phyloP scores from a whole-genome alignment of 176 grass and related monocot genomes.

The Carex parvula region DNA sequence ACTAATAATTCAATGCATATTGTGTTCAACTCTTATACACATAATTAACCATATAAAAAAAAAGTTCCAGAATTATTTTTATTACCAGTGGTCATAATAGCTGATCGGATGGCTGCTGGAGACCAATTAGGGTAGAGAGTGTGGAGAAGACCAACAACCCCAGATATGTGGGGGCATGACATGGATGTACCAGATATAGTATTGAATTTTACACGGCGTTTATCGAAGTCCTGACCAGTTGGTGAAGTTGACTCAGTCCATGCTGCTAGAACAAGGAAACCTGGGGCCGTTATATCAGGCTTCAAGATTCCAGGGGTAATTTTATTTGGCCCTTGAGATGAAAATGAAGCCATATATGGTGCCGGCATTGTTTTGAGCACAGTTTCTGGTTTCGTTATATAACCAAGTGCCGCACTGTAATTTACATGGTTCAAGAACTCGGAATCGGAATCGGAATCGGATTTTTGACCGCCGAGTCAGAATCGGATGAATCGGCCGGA shows the following conservation, averaged over 20 bases:
- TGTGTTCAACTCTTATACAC: neutral
- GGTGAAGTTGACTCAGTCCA: slow-evolving; percentile 33
- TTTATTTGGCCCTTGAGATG: slow-evolving; percentile 56
- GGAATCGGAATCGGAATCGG: too few species aligned
- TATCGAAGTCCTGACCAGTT: slow-evolving; percentile 19
- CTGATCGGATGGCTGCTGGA: slow-evolving; percentile 57
- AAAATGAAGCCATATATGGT: slow-evolving; percentile 63
- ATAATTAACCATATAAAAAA: neutral
- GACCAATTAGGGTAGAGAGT: slow-evolving; percentile 60
- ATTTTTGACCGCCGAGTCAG: too few species aligned
- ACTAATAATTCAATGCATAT: neutral
- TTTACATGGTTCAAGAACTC: too few species aligned
- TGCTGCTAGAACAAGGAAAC: slow-evolving; percentile 48
- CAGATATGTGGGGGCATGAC: slow-evolving; percentile 68
- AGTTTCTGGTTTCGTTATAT: slow-evolving; percentile 46
- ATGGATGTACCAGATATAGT: slow-evolving; percentile 62
- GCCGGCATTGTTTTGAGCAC: slow-evolving; percentile 38
- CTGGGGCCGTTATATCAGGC: slow-evolving; percentile 68
- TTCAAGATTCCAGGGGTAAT: slow-evolving; percentile 47
- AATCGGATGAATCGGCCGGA: too few species aligned
- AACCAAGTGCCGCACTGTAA: slow-evolving; percentile 25
- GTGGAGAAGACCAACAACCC: slow-evolving; percentile 53
- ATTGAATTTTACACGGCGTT: slow-evolving; percentile 45
- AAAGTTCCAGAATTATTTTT: neutral
- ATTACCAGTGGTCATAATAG: slow-evolving; percentile 70